A percentile compares a stretch with the other conserved stretches of the same genome.
phyloP scores from a whole-genome alignment of 768 basidiomycete species.

The Trametopsis cervina region DNA sequence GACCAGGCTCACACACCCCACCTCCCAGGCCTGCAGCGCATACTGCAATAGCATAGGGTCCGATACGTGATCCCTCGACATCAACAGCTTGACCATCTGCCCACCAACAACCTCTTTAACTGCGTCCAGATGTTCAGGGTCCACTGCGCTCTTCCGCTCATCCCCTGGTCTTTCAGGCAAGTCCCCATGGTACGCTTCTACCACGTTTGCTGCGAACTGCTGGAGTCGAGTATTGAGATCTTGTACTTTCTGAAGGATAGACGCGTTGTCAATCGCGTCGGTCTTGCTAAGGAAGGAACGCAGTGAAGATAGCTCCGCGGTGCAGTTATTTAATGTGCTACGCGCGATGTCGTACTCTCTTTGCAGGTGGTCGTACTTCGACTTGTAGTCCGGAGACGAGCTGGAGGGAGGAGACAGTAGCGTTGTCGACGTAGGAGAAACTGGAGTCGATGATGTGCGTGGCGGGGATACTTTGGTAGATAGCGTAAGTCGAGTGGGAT shows the following conservation, averaged over 20 bases:
- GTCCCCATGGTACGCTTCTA: slow-evolving; percentile 21
- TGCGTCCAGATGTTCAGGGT: not conserved
- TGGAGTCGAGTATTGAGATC: slow-evolving; percentile 30
- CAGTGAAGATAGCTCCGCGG: slow-evolving; percentile 26
- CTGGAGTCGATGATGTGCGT: not conserved
- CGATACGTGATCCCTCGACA: slow-evolving; percentile 21
- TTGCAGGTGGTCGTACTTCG: not conserved
- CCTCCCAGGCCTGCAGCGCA: slow-evolving; percentile 31
- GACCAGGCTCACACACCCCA: slow-evolving; percentile 25
- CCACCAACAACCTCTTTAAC: slow-evolving; percentile 15
- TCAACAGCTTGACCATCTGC: slow-evolving; percentile 23
- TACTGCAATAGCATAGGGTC: slow-evolving; percentile 31
- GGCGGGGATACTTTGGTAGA: not conserved
- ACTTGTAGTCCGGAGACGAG: not conserved
- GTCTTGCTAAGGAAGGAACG: slow-evolving; percentile 30
- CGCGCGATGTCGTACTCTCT: not conserved
- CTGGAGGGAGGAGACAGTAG: not conserved
- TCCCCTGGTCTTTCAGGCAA: not conserved
- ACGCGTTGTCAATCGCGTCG: slow-evolving; percentile 28
- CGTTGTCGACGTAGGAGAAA: not conserved
- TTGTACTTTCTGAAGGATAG: slow-evolving; percentile 27
- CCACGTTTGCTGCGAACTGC: slow-evolving; percentile 27
- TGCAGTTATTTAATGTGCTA: slow-evolving; percentile 18
- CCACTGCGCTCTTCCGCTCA: not conserved
- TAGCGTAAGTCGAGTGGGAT: not conserved